Base-by-base conservation (phyloP, 495 filamentous ascomycete genomes). In the Amorphotheca resinae region DNA sequence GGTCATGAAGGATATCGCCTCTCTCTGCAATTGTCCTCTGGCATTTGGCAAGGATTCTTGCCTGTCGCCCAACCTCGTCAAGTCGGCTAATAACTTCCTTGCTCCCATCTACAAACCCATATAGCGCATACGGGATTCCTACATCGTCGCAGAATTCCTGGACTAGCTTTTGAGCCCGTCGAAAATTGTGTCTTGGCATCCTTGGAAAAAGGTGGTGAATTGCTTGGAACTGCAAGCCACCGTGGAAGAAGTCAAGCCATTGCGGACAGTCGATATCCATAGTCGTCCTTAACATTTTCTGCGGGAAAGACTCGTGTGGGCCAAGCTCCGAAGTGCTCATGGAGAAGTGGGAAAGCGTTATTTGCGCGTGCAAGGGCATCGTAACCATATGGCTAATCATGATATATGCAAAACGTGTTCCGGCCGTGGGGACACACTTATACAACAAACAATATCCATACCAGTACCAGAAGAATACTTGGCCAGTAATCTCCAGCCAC, bases 221-320 rank as follows among this genome's bases (percentile, higher is more conserved):
- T 22, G 82, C 91, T 60, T 98, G 91, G 59, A 95, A 96, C 60
- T 98, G 91, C 56, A 98, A 65, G 26, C 91, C 91, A 14, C 91
- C 91, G 54, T 98, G 91, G 60, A 98, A 76, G 59, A 93, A 98
- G 55, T 98, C 91, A 14, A 98, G 69, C 91, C 91, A 98, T 22
- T 77, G 66, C 1, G 91, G 85, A 58, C 91, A 98, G 58, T 95
- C 89, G 14, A 98, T 82, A 47, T 98, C 91, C 91, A 95, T 95
- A 6, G 91, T 95, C 9, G 91, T 98, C 44, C 91, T 74, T 38
- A 98, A 71, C 91, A 95, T 95, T 61, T 82, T 86, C 64, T 98
- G 91, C 2, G 91, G 80, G 59, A 96, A 98, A 11, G 82, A 89
- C 63, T 98, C 91, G 42, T 78, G 66, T 2, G 79, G 70, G 1